Base-by-base conservation (phyloP, 2,329 filamentous ascomycete genomes). In the Ramichloridium luteum region DNA sequence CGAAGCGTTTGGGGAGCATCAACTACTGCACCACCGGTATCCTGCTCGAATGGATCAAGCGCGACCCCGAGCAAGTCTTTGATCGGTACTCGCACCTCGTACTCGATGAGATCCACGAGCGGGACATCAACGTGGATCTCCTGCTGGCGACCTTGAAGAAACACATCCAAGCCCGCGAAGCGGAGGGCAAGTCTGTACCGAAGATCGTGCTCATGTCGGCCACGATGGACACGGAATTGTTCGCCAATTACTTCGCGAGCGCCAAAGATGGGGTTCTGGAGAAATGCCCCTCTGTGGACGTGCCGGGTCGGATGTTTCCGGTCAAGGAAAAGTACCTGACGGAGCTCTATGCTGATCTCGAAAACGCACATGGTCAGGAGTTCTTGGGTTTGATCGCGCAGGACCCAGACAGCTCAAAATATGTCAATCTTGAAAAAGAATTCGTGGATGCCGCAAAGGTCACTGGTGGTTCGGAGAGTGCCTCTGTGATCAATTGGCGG, bases 31-130 rank as follows among this genome's bases (percentile, higher is more conserved):
- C 67, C 1, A 62, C 60, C 2, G 65, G 65, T n/a, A 57, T 66
- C 13, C 45, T 68, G 13, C 49, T 68, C 15, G 56, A 57, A 31
- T 55, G 61, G 34, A 49, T 70, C 13, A 58, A 63, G 33, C 45
- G 54, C 35, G 41, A 53, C 26, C 44, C 55, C 3, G 57, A 64
- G 32, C 45, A 48, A 2, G 41, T 58, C 12, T 40, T 68, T 16
- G 54, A 61, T 30, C 50, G 48, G 1, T 45, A 59, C 16, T 64
- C 64, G 3, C 64, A 70, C 40, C 48, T 70, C 12, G 44, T 70
- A 25, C 58, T 70, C 34, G 65, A 70, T 39, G 67, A 70, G 45
- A 62, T 68, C 12, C 63, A 68, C 37, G 63, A 66, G 37, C 55
- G 62, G 33, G 58, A 60, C 43, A 48, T 62, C 12, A 41, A 51